Percentiles rank a stretch among this genome's conserved stretches.
Evolutionary conservation across 176 grass and related monocot genomes (phyloP).

Genomic region (Hordeum vulgare): DNA sequence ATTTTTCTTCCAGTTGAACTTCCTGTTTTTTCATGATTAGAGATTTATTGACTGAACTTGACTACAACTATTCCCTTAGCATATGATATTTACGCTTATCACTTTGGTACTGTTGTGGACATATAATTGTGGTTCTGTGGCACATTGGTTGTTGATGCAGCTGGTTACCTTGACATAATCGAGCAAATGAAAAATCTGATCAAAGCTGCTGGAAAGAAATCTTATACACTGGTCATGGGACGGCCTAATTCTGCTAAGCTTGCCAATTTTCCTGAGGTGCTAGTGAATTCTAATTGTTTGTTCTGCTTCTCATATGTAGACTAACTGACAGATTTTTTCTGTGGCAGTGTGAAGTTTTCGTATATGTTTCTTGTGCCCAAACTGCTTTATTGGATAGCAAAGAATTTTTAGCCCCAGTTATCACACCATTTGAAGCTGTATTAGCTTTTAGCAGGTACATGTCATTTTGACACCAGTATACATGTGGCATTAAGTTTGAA

Average conservation of each 20-base stretch:
- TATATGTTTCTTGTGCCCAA: constrained; percentile 96
- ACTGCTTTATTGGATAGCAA: constrained; percentile 98
- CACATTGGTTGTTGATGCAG: constrained; percentile 37
- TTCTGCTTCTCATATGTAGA: background rate
- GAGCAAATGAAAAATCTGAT: constrained; percentile 94
- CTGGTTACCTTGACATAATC: constrained; percentile 92
- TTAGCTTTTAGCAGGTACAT: constrained; percentile 88
- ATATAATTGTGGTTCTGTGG: background rate
- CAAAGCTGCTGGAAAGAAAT: constrained; percentile 83
- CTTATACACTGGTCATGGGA: constrained; percentile 92
- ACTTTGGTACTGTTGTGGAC: background rate
- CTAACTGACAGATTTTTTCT: constrained; percentile 6
- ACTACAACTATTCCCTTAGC: background rate
- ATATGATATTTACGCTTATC: background rate
- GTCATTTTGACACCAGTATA: background rate
- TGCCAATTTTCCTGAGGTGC: constrained; percentile 95
- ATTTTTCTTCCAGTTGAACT: background rate
- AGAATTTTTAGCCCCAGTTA: constrained; percentile 84
- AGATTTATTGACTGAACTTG: background rate
- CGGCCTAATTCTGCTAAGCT: constrained; percentile 86
- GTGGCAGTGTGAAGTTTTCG: constrained; percentile 82
- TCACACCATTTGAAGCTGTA: constrained; percentile 92
- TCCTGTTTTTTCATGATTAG: background rate
- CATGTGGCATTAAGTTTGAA: background rate
- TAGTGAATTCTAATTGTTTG: background rate